Conservation (phyloP, 1,284 basidiomycete species). For the Apiotrichum domesticum region DNA sequence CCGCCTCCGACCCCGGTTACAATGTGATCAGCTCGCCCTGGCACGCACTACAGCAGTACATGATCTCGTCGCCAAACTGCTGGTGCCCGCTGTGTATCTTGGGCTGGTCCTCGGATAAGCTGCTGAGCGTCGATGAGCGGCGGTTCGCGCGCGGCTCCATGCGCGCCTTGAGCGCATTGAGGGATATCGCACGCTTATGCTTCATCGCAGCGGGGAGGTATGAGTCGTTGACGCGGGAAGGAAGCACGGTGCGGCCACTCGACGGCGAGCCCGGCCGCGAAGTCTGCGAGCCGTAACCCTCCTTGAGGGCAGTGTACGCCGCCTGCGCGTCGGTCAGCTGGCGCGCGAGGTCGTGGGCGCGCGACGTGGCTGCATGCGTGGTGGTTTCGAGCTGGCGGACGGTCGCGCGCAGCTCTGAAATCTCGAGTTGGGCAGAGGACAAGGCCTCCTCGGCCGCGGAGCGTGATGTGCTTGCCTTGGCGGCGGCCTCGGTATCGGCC, state of each 20-base stretch:
- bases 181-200: constrained; percentile 75
- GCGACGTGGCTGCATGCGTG: constrained; percentile 65
- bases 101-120: constrained; percentile 4
- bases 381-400: constrained; percentile 66
- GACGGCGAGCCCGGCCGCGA: neutral
- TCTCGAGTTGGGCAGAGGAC: constrained; percentile 54
- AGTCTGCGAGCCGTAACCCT: constrained; percentile 1
- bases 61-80: constrained; percentile 47
- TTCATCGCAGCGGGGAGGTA: constrained; percentile 57
- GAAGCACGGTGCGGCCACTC: no score
- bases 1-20: constrained; percentile 9
- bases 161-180: constrained; percentile 80
- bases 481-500: neutral
- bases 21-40: constrained; percentile 44
- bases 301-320: constrained; percentile 10
- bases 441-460: constrained; percentile 4
- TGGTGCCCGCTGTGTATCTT: neutral
- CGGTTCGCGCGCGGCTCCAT: constrained; percentile 51
- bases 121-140: constrained; percentile 1
- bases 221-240: no score
- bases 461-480: neutral
- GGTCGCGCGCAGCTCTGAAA: constrained; percentile 67
- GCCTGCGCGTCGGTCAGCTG: constrained; percentile 48
- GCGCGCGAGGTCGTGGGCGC: constrained; percentile 63
- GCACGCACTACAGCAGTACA: constrained; percentile 46